A percentile compares a stretch with the other conserved stretches of the same genome.
These are phyloP conservation scores for Penicillium sp. DNA, from an alignment of 2,329 filamentous ascomycete species.

Conservation along the genomic window DNA sequence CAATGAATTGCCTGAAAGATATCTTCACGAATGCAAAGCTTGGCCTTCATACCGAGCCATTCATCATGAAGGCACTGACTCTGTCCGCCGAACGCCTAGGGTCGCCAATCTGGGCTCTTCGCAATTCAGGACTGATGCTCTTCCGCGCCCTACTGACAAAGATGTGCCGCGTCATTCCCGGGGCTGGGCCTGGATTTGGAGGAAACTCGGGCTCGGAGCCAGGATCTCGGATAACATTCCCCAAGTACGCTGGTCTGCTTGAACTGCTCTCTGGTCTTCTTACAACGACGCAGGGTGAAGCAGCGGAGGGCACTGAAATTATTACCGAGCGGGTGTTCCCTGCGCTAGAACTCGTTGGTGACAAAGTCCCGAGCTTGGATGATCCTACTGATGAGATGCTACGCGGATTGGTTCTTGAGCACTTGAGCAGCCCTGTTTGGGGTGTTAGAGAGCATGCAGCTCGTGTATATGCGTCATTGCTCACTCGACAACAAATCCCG, in stretches of 20 bases:
- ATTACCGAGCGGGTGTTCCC: constrained; percentile 48
- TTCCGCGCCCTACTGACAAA: constrained; percentile 80
- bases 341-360: constrained; percentile 47
- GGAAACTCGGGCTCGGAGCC: constrained; percentile 46
- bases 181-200: constrained; percentile 51
- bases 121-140: constrained; percentile 88
- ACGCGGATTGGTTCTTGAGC: constrained; percentile 34
- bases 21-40: constrained; percentile 83
- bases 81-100: constrained; percentile 78
- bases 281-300: constrained; percentile 23
- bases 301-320: constrained; percentile 31
- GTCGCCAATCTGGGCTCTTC: constrained; percentile 86
- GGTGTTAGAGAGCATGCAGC: constrained; percentile 49
- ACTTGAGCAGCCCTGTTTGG: constrained; percentile 48
- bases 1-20: constrained; percentile 89
- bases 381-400: constrained; percentile 37
- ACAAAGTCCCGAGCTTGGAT: constrained; percentile 40
- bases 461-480: constrained; percentile 43
- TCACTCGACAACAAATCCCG: constrained; percentile 36
- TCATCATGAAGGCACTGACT: constrained; percentile 71
- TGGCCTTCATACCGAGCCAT: constrained; percentile 68
- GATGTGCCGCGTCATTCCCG: constrained; percentile 45
- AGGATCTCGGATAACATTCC: constrained; percentile 41
- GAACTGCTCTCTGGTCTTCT: constrained; percentile 40
- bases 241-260: constrained; percentile 42